Percentiles rank a stretch among this genome's conserved stretches.
These are phyloP conservation scores for Apiotrichum sp. DNA, from an alignment of 1,284 basidiomycete species.

Conservation along the genomic window DNA sequence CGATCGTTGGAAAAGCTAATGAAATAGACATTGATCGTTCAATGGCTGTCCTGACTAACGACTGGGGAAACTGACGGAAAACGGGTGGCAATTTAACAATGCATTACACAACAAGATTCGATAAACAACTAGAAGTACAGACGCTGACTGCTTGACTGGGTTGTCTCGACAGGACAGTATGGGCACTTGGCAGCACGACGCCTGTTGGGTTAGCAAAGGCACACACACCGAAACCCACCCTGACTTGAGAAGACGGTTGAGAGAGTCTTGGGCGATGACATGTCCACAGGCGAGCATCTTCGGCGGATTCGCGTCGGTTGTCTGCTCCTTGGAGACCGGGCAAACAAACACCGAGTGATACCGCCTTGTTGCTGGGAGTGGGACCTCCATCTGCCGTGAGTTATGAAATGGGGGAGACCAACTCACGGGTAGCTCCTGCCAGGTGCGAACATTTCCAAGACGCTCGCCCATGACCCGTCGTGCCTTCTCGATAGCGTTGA, in stretches of 20 bases:
- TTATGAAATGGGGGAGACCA: not conserved
- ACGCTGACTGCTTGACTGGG: slow-evolving; percentile 31
- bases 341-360: slow-evolving; percentile 98
- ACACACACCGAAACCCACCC: slow-evolving; percentile 57
- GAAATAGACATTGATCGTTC: too few relatives aligned
- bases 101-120: slow-evolving; percentile 5
- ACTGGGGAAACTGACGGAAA: too few relatives aligned
- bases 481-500: slow-evolving; percentile 86
- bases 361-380: slow-evolving; percentile 71
- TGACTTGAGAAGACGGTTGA: slow-evolving; percentile 78
- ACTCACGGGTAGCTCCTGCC: slow-evolving; percentile 80
- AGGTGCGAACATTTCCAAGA: slow-evolving; percentile 82
- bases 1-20: too few relatives aligned
- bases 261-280: slow-evolving; percentile 81
- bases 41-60: too few relatives aligned
- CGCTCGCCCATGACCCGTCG: slow-evolving; percentile 80
- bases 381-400: slow-evolving; percentile 81
- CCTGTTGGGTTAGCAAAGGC: slow-evolving; percentile 14
- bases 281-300: slow-evolving; percentile 98
- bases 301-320: slow-evolving; percentile 86
- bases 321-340: slow-evolving; percentile 95
- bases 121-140: slow-evolving; percentile 37
- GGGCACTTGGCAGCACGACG: slow-evolving; percentile 45
- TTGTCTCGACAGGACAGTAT: slow-evolving; percentile 45
- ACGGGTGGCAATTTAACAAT: too few relatives aligned